Evolutionary conservation across 495 filamentous ascomycete species (phyloP).

Genomic region (Penicillium herquei): DNA sequence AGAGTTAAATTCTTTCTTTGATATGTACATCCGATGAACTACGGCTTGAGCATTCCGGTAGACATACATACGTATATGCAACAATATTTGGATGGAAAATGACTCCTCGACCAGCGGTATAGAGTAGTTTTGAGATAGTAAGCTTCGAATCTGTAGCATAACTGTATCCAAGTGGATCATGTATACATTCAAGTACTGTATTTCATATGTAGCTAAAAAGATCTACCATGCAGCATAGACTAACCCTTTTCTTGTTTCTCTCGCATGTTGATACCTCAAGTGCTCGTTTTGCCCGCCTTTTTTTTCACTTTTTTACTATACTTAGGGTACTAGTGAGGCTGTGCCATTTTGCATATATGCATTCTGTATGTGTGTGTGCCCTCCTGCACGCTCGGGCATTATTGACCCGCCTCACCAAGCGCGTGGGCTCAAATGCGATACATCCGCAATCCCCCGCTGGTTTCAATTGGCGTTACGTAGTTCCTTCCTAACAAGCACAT

Average conservation of each 20-base stretch:
- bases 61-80: neutral
- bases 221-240: conserved; percentile 21
- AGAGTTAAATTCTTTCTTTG: neutral
- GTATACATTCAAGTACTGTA: neutral
- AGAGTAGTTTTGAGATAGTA: no score
- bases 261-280: neutral
- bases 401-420: neutral
- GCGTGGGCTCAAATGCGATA: neutral
- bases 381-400: neutral
- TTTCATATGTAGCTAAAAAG: conserved; percentile 20
- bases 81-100: neutral
- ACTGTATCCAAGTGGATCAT: no score
- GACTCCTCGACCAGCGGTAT: conserved; percentile 4
- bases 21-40: neutral
- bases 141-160: no score
- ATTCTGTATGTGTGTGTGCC: neutral
- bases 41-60: neutral
- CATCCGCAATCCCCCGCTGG: neutral
- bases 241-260: neutral
- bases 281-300: neutral
- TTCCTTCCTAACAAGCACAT: no score
- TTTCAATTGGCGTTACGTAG: no score
- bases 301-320: neutral
- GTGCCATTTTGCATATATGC: neutral
- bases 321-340: neutral